phyloP scores from a whole-genome alignment of 129 eudicot species.

The Gnaphalium uliginosum region DNA sequence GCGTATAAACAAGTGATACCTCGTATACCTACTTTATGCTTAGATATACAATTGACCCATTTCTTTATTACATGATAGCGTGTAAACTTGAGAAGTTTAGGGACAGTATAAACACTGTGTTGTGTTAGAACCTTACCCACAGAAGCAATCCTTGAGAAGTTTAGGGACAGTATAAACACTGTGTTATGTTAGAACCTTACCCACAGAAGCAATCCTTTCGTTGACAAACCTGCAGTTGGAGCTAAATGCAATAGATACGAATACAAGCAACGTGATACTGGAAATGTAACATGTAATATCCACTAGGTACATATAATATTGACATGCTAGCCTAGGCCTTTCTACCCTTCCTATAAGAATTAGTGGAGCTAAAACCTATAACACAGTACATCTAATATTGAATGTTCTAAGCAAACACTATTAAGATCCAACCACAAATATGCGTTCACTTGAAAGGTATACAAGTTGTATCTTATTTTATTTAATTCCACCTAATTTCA shows the following conservation, averaged over 20 bases:
- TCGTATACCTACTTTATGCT: background rate
- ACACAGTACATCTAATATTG: background rate
- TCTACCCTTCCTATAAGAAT: background rate
- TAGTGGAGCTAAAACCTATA: background rate
- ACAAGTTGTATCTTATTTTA: background rate
- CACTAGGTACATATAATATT: background rate
- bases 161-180: background rate
- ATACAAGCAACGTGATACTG: background rate
- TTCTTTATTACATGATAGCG: background rate
- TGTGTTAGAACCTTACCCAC: background rate
- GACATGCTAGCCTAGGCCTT: background rate
- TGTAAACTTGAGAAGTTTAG: too few relatives aligned
- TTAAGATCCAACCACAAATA: background rate
- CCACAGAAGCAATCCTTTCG: background rate
- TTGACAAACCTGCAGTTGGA: background rate
- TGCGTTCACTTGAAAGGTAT: background rate
- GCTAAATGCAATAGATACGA: background rate
- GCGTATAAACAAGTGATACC: background rate
- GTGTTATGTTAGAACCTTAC: background rate
- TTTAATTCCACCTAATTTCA: conserved; percentile 3
- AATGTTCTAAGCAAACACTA: background rate
- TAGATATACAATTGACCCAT: background rate
- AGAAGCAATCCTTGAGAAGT: background rate
- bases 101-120: background rate
- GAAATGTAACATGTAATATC: too few relatives aligned